Evolutionary conservation across 2,329 filamentous ascomycete genomes (phyloP), one percentile per base, ranked within the genome.

Genomic region (Tolypocladium inflatum): DNA sequence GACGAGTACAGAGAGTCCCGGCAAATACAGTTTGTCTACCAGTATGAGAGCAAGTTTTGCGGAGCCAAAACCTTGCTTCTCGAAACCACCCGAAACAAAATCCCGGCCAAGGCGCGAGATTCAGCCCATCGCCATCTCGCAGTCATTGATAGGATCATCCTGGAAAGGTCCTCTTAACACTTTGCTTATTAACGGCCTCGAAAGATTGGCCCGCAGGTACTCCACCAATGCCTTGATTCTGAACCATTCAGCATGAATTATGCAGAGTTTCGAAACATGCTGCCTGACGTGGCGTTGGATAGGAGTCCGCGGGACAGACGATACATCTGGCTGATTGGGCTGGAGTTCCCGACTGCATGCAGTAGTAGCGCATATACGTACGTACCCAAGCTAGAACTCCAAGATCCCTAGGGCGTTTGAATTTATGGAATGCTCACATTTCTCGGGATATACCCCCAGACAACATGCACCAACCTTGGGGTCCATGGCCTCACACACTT

Each of bases 211-310:
- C 30, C 30, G 35, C 30, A 35, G 30, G 9, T 11, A 51, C 15
- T n/a, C 48, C 48, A 51, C 26, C 48, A 13, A 5, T 35, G 17
- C 48, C 48, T 51, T 51, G 26, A 1, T 33, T 13, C 30, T 13
- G 2, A 33, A 7, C 17, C 17, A 4, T 4, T 35, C 30, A 19
- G 48, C 48, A 51, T 51, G 48, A 51, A 51, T 51, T 30, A 35
- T 51, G 48, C 48, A 35, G 26, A 33, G 19, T n/a, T 17, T 35
- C 48, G 30, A 51, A 51, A 51, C 48, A 35, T 51, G 30, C 48
- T 35, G 48, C 30, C 17, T 21, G 48, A 51, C 48, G 48, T 51
- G 48, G 48, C 48, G 11, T 13, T n/a, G 26, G 10, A 35, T 1
- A 51, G 17, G 19, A n/a, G 30, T 11, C 30, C 26, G n/a, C 37